phyloP scores from a whole-genome alignment of 352 stramenopile species.

The Pelagophyceae sp. region DNA sequence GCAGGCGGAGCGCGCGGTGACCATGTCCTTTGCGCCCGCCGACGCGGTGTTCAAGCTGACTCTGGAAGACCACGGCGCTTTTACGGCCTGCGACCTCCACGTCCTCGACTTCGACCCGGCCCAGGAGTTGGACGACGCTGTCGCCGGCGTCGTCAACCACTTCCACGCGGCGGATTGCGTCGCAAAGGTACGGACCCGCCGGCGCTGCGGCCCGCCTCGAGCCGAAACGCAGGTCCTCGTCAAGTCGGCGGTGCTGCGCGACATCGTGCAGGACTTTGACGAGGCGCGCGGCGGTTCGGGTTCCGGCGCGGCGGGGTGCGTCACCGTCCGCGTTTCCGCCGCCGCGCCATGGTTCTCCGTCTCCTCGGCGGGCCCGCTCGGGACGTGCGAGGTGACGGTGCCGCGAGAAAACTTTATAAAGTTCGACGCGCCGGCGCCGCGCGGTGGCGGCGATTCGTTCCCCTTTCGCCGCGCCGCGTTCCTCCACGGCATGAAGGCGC shows the following conservation, averaged over 20 bases:
- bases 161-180: neutral
- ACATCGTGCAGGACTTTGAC: conserved; percentile 6
- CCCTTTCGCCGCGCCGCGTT: neutral
- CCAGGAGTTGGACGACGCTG: neutral
- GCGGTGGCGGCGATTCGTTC: too few species aligned
- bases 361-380: neutral
- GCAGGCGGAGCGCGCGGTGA: neutral
- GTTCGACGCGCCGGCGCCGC: neutral
- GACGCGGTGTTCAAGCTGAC: conserved; percentile 2
- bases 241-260: neutral
- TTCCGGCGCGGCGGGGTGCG: too few species aligned
- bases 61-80: neutral
- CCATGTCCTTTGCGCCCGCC: neutral
- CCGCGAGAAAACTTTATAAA: neutral
- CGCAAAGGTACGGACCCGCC: too few species aligned
- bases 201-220: too few species aligned
- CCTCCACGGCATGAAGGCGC: conserved; percentile 9
- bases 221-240: neutral
- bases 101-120: neutral
- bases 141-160: neutral
- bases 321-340: neutral
- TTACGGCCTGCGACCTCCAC: conserved; percentile 2
- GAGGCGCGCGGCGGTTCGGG: neutral
- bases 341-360: neutral
- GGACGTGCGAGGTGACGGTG: neutral